Evolutionary conservation across 352 stramenopile species (phyloP), one percentile per base, ranked within the genome.

Genomic region (Globisporangium heterothallicum): DNA sequence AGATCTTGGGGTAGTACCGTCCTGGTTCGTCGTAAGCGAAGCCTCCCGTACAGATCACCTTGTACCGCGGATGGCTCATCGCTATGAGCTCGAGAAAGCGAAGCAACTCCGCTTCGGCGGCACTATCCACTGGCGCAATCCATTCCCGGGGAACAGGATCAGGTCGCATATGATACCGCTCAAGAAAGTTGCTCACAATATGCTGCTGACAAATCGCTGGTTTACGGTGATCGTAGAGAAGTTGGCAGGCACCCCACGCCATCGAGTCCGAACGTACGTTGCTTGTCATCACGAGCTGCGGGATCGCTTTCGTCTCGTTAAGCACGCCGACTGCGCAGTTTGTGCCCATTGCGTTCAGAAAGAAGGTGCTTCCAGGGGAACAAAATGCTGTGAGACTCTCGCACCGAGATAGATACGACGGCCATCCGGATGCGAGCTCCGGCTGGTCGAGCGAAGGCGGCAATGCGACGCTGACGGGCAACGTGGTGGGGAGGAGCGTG

Each of bases 11-110:
- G 18, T 57, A 19, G 21, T 61, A 64, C 16, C 22, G 25, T 6
- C 52, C 58, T 0, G 54, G 56, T 10, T 13, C 21, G 2, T 19
- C 7, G 56, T 60, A 61, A 2, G n/a, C 56, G n/a, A 68, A 64
- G 18, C 50, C 56, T 9, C 52, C 57, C 1, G 48, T 54, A 24
- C 61, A 68, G 6, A 58, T 41, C 6, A 68, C 26, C 9, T 49
- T 41, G 46, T 55, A 24, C 2, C 42, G 38, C 9, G 61, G 61
- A n/a, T 55, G 22, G 41, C 56, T 64, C 16, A 38, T 38, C n/a
- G 40, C 49, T 13, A 64, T 64, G n/a, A 68, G 34, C 6, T 64
- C 46, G 4, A 68, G 49, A 14, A 64, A 57, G 2, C 43, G 40
- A 10, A 68, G 50, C 9, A 68, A 22, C 35, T 68, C 61, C 1